phyloP scores from a whole-genome alignment of 2,329 filamentous ascomycete genomes.

The Dactylellina sp. region DNA sequence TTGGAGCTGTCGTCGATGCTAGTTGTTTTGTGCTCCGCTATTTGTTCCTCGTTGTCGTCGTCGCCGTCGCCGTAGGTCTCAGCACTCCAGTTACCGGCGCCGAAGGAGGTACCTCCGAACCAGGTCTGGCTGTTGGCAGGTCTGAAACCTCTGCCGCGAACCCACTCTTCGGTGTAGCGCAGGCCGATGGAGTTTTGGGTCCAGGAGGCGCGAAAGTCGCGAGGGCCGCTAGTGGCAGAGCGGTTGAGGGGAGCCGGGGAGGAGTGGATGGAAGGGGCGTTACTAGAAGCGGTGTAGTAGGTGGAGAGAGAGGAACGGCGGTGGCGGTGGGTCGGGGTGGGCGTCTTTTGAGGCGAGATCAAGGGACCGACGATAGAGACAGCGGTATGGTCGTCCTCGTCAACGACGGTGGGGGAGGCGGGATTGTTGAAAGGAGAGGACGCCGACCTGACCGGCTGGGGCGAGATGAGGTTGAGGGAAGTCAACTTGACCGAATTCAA shows the following conservation, averaged over 20 bases:
- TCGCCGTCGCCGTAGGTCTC: constrained; percentile 26
- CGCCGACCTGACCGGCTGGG: constrained; percentile 36
- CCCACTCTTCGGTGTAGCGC: constrained; percentile 56
- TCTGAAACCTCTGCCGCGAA: constrained; percentile 53
- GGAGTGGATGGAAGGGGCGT: constrained; percentile 49
- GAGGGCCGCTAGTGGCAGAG: constrained; percentile 2
- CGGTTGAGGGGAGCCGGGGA: constrained; percentile 33
- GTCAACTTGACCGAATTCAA: constrained; percentile 35
- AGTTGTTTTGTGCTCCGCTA: constrained; percentile 32
- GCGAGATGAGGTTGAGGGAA: constrained; percentile 28
- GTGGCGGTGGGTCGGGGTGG: constrained; percentile 50
- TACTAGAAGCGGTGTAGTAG: constrained; percentile 55
- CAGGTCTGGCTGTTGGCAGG: constrained; percentile 52
- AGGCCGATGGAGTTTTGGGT: constrained; percentile 43
- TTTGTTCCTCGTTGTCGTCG: constrained; percentile 18
- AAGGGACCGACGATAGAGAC: constrained; percentile 10
- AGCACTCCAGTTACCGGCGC: constrained; percentile 23
- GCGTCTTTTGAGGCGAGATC: constrained; percentile 40
- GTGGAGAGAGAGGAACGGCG: constrained; percentile 50
- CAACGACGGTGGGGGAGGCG: constrained; percentile 28
- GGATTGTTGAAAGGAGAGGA: constrained; percentile 46
- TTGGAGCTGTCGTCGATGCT: constrained; percentile 40
- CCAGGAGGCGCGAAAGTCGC: constrained; percentile 42
- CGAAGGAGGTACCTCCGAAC: constrained; percentile 53
- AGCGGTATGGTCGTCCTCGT: not conserved